Evolutionary conservation across 1,139 yeast species (phyloP), one percentile per base, ranked within the genome.

Genomic region (Sugiyamaella xylanicola): DNA sequence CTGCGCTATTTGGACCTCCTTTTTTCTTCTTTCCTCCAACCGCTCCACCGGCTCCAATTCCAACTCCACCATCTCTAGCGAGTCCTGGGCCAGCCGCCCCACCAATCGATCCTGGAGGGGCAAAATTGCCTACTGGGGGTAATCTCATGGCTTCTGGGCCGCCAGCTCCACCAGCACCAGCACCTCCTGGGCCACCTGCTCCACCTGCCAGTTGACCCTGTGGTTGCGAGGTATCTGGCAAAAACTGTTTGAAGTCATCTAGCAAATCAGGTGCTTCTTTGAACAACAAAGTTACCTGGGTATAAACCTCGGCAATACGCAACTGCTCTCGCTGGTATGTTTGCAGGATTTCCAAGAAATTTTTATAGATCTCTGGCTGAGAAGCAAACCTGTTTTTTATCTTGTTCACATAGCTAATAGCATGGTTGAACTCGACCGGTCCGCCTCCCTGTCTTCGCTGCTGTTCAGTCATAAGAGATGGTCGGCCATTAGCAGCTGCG

Each of bases 121-220:
- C 95, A 71, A 93, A 93, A 68, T 86, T 92, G 4, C 99, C 99
- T 40, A 93, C 92, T 4, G 99, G 98, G 16, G 99, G 99, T 58
- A 93, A 77, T 63, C 89, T 92, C 56, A 65, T 58, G 29, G 61
- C 62, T 58, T 49, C 63, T 56, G 49, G 57, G 25, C 54, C 52
- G 5, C 36, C 47, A 20, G 47, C 40, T n/a, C n/a, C n/a, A n/a
- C n/a, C n/a, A n/a, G n/a, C n/a, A n/a, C n/a, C n/a, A n/a, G n/a
- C n/a, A n/a, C n/a, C n/a, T n/a, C n/a, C n/a, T n/a, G n/a, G n/a
- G n/a, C n/a, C n/a, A n/a, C n/a, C n/a, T n/a, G n/a, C n/a, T n/a
- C n/a, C n/a, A 35, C 43, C 39, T 13, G 53, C 39, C 35, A 44
- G 40, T 15, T 51, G 37, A 13, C 56, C 59, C 4, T 52, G 58